Evolutionary conservation across 2,329 filamentous ascomycete species (phyloP).

Genomic region (Talaromyces sp.): DNA sequence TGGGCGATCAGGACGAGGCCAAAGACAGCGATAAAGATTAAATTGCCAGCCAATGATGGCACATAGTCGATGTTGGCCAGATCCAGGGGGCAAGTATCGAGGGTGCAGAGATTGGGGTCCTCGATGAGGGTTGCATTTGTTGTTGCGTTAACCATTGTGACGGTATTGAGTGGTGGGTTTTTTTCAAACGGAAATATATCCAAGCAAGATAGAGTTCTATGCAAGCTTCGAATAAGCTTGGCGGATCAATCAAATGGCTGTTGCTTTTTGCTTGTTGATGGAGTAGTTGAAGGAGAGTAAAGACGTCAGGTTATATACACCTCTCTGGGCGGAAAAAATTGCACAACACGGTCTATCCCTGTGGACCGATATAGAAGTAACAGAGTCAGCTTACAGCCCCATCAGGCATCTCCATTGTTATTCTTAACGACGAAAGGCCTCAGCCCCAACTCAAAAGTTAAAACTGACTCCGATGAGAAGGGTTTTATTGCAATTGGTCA

Average conservation of each 20-base stretch:
- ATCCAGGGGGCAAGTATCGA: conserved; percentile 30
- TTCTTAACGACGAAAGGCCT: too few relatives aligned
- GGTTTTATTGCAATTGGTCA: not conserved
- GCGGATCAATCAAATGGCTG: too few relatives aligned
- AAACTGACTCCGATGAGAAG: too few relatives aligned
- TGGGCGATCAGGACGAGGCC: conserved; percentile 39
- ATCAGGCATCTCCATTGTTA: not conserved
- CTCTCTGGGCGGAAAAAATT: not conserved
- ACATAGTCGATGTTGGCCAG: conserved; percentile 49
- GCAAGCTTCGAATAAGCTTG: too few relatives aligned
- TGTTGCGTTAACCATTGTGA: not conserved
- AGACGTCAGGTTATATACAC: not conserved
- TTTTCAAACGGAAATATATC: not conserved
- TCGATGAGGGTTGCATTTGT: conserved; percentile 2
- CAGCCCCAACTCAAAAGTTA: not conserved
- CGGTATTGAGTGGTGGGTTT: too few relatives aligned
- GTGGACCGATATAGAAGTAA: not conserved
- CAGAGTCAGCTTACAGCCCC: not conserved
- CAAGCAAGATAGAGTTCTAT: not conserved
- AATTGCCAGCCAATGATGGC: conserved; percentile 51
- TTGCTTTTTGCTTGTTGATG: not conserved
- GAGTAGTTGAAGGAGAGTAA: not conserved
- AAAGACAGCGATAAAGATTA: conserved; percentile 49
- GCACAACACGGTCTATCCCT: not conserved
- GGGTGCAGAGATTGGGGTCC: conserved; percentile 25